Evolutionary conservation across 2,329 filamentous ascomycete species (phyloP), one percentile per base, ranked within the genome.

Genomic region (Lachnellula arida): DNA sequence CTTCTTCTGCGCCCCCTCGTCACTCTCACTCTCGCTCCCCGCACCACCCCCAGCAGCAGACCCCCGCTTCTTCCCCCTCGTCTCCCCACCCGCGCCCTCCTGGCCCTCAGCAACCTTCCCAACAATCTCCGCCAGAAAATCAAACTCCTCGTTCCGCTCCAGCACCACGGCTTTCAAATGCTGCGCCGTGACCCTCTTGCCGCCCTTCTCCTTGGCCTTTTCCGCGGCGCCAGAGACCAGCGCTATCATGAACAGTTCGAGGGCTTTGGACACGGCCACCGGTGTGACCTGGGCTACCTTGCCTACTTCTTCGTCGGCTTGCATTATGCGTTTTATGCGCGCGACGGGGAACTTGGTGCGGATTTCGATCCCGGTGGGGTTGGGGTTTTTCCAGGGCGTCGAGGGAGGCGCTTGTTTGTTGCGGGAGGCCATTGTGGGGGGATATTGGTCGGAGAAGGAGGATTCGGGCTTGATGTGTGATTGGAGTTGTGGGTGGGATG

Each of bases 261-360:
- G 80, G 15, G 94, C 94, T 77, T 97, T 97, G 64, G 90, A 85
- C 46, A 97, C 93, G 25, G 93, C 94, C 55, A 96, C 95, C 15
- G 93, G 93, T 0, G 94, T 97, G 59, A 97, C 94, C 73, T 99
- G 94, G 4, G 94, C 92, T 9, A 99, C 94, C 75, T 99, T 99
- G 60, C 94, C 94, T 0, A 99, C 92, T 71, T 99, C 94, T 70
- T 99, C 94, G 69, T 99, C 94, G 11, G 93, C 93, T 75, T 99
- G 94, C 94, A 99, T 97, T 68, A 99, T 97, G 51, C 94, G 86
- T 79, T 99, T 99, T 77, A 99, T 99, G 60, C 94, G 83, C 14
- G 94, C 94, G 34, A 96, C 96, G 1, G 94, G 94, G 68, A 99
- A 99, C 68, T 97, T 97, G 35, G 93, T 97, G 73, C 85, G 89